phyloP scores from a whole-genome alignment of 805 yeast species.

The Candida insectorum region DNA sequence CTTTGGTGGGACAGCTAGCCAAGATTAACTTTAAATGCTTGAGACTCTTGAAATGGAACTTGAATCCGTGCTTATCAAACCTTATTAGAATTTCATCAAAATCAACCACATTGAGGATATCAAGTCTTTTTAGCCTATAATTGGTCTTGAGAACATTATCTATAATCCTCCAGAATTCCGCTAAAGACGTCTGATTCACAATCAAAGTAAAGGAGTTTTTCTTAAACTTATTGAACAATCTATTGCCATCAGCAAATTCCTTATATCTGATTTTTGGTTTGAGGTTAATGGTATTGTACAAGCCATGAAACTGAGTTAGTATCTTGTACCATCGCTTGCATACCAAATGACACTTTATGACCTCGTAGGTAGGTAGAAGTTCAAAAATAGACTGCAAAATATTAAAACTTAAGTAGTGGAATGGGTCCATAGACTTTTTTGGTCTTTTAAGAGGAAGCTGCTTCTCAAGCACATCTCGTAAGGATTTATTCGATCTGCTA shows the following conservation, averaged over 20 bases:
- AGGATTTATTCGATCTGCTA: constrained; percentile 14
- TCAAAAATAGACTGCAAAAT: constrained; percentile 25
- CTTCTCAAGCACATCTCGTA: constrained; percentile 9
- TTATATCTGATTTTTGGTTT: constrained; percentile 21
- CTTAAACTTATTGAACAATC: constrained; percentile 23
- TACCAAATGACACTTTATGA: constrained; percentile 31
- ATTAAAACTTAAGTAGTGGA: constrained; percentile 27
- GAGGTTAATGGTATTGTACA: constrained; percentile 21
- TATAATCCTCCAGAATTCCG: constrained; percentile 25
- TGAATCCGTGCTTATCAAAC: constrained; percentile 26
- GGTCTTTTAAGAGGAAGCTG: constrained; percentile 5
- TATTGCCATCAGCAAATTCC: constrained; percentile 28
- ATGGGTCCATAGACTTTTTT: constrained; percentile 21
- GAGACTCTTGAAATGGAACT: constrained; percentile 18
- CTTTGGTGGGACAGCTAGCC: constrained; percentile 1
- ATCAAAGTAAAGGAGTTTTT: constrained; percentile 13
- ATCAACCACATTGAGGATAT: constrained; percentile 24
- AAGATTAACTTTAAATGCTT: constrained; percentile 18
- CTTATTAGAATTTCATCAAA: constrained; percentile 22
- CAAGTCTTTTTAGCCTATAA: constrained; percentile 20
- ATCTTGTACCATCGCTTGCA: constrained; percentile 29
- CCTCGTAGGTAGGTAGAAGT: constrained; percentile 16
- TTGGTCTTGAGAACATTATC: constrained; percentile 23
- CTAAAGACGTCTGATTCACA: constrained; percentile 20
- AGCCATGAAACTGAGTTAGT: constrained; percentile 21